A percentile compares a stretch with the other conserved stretches of the same genome.
Conservation (phyloP, 129 eudicot species). For the Chrysanthemum seticuspe region DNA sequence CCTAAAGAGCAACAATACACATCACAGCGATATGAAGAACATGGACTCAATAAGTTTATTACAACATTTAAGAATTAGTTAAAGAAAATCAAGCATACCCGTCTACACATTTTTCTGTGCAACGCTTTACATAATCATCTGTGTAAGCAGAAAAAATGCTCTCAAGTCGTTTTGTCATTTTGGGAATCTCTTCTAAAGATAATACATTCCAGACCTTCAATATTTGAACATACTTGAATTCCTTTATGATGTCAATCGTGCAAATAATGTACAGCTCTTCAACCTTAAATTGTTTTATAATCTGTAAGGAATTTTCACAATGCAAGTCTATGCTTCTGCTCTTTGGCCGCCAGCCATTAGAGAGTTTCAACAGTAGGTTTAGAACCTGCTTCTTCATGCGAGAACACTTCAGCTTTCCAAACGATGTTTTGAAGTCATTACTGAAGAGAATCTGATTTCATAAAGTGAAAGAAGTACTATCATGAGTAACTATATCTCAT, state of each 20-base stretch:
- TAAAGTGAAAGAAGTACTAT: background rate
- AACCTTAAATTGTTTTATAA: constrained; percentile 41
- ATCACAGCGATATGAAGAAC: background rate
- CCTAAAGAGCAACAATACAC: constrained; percentile 23
- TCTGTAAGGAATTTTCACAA: constrained; percentile 32
- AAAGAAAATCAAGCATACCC: constrained; percentile 32
- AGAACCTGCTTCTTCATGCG: constrained; percentile 30
- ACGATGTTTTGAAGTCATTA: constrained; percentile 40
- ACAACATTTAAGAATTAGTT: background rate
- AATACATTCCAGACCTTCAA: constrained; percentile 55
- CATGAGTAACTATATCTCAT: background rate
- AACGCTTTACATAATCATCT: constrained; percentile 36
- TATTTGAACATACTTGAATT: constrained; percentile 30
- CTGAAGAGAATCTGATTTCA: constrained; percentile 42
- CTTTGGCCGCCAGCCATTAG: constrained; percentile 57
- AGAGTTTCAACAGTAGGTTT: constrained; percentile 33
- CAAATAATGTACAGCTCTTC: constrained; percentile 44
- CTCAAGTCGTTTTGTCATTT: constrained; percentile 37
- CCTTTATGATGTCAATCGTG: constrained; percentile 41
- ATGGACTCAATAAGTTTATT: background rate
- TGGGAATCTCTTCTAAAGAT: constrained; percentile 31
- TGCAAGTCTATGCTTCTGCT: constrained; percentile 21
- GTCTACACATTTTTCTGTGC: constrained; percentile 34
- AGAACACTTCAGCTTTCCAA: constrained; percentile 29
- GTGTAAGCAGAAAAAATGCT: constrained; percentile 34